Evolutionary conservation across 2,329 filamentous ascomycete genomes (phyloP).

Genomic region (Arthrocladium fulminans): DNA sequence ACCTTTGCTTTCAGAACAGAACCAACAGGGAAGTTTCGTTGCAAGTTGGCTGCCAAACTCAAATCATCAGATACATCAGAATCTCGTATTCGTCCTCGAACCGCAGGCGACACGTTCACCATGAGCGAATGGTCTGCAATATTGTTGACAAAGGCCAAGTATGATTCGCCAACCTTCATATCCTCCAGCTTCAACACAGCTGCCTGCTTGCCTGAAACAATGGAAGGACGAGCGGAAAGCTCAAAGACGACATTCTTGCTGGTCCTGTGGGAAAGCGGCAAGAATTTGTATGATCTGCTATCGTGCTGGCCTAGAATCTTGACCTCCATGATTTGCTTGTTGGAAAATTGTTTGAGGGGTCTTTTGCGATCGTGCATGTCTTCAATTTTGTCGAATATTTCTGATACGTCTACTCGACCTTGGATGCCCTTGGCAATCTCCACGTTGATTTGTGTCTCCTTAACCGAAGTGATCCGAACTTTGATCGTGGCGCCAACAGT

Average conservation of each 20-base stretch:
- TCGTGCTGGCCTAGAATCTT: constrained; percentile 82
- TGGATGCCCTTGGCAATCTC: constrained; percentile 77
- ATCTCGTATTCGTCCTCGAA: constrained; percentile 72
- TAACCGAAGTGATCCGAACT: constrained; percentile 72
- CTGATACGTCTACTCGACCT: constrained; percentile 86
- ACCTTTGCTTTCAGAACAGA: constrained; percentile 77
- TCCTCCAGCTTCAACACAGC: constrained; percentile 62
- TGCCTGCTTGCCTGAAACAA: constrained; percentile 44
- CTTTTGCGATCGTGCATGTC: constrained; percentile 74
- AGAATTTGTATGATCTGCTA: constrained; percentile 78
- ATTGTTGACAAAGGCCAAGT: constrained; percentile 87
- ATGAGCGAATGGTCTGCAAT: constrained; percentile 69
- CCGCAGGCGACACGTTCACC: constrained; percentile 81
- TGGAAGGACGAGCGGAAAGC: constrained; percentile 67
- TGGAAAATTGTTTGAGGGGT: constrained; percentile 65
- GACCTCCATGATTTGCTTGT: constrained; percentile 62
- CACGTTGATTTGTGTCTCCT: constrained; percentile 87
- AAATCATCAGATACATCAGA: constrained; percentile 84
- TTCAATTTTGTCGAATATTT: constrained; percentile 81
- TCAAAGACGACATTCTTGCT: constrained; percentile 74
- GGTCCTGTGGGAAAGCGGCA: constrained; percentile 79
- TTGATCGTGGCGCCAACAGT: constrained; percentile 63
- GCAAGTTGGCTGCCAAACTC: constrained; percentile 64
- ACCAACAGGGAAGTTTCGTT: constrained; percentile 78
- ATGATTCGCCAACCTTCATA: constrained; percentile 60